Percentiles rank a stretch among this genome's conserved stretches.
These are phyloP conservation scores for Aspergillus ellipticus DNA, from an alignment of 495 filamentous ascomycete genomes.

Conservation along the genomic window DNA sequence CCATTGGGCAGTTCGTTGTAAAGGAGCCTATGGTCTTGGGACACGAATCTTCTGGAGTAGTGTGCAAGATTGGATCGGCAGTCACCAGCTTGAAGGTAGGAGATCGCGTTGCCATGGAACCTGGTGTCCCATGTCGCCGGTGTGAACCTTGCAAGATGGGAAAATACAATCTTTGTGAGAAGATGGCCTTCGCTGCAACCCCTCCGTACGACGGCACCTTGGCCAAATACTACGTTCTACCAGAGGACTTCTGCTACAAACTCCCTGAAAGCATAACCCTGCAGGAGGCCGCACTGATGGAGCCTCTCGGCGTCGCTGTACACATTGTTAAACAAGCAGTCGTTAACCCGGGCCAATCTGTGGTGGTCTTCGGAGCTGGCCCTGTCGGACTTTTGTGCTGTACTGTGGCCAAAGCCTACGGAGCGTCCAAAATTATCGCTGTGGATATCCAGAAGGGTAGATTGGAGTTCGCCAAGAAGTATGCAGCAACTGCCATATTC, in stretches of 20 bases:
- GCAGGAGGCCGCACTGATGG: conserved; percentile 52
- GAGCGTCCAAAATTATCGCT: conserved; percentile 48
- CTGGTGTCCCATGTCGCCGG: conserved; percentile 48
- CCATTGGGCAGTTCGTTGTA: conserved; percentile 77
- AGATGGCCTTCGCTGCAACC: conserved; percentile 52
- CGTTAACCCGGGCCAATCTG: conserved; percentile 43
- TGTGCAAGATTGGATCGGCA: conserved; percentile 61
- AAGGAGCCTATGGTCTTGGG: conserved; percentile 88
- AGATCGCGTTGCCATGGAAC: conserved; percentile 52
- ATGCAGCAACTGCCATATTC: conserved; percentile 42
- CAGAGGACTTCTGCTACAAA: conserved; percentile 56
- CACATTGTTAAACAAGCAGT: conserved; percentile 48
- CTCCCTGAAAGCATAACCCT: conserved; percentile 42
- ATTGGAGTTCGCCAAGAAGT: conserved; percentile 50
- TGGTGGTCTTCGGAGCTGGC: conserved; percentile 54
- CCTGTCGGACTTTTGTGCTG: conserved; percentile 54
- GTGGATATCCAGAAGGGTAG: conserved; percentile 53
- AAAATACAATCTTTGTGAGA: conserved; percentile 51
- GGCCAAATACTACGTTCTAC: conserved; percentile 51
- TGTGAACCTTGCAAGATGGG: conserved; percentile 51
- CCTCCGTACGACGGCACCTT: conserved; percentile 54
- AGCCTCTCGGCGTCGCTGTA: conserved; percentile 53
- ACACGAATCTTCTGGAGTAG: conserved; percentile 80
- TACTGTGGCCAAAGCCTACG: conserved; percentile 50
- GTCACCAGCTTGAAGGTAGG: conserved; percentile 42